phyloP scores from a whole-genome alignment of 495 filamentous ascomycete genomes.

The Hypoxylon perforatum region DNA sequence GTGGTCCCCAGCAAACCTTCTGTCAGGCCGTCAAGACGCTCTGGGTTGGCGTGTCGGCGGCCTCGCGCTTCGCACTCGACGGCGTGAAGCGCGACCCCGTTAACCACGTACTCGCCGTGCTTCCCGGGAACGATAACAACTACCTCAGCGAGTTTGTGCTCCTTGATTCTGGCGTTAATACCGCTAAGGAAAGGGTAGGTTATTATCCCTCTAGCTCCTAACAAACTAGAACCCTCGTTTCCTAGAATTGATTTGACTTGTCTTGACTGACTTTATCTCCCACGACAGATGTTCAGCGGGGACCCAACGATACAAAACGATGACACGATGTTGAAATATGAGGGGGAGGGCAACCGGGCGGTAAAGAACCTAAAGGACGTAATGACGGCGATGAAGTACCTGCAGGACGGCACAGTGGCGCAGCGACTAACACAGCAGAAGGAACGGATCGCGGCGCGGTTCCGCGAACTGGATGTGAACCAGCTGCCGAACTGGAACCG shows the following conservation, averaged over 20 bases:
- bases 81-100: background rate
- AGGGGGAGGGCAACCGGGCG: constrained; percentile 6
- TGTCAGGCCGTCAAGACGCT: background rate
- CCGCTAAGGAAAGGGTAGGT: constrained; percentile 11
- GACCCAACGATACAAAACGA: constrained; percentile 10
- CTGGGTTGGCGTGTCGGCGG: background rate
- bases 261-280: background rate
- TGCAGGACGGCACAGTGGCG: constrained; percentile 5
- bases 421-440: constrained; percentile 5
- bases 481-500: background rate
- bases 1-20: background rate
- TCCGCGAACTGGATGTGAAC: constrained; percentile 3
- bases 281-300: constrained; percentile 11
- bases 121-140: constrained; percentile 7
- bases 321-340: constrained; percentile 5
- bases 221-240: background rate
- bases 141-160: constrained; percentile 12
- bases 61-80: background rate
- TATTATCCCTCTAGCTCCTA: background rate
- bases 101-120: background rate
- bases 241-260: background rate
- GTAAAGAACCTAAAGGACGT: constrained; percentile 13
- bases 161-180: constrained; percentile 7
- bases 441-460: background rate
- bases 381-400: constrained; percentile 15